phyloP scores from a whole-genome alignment of 2,329 filamentous ascomycete genomes.

The Orbilia javanica region DNA sequence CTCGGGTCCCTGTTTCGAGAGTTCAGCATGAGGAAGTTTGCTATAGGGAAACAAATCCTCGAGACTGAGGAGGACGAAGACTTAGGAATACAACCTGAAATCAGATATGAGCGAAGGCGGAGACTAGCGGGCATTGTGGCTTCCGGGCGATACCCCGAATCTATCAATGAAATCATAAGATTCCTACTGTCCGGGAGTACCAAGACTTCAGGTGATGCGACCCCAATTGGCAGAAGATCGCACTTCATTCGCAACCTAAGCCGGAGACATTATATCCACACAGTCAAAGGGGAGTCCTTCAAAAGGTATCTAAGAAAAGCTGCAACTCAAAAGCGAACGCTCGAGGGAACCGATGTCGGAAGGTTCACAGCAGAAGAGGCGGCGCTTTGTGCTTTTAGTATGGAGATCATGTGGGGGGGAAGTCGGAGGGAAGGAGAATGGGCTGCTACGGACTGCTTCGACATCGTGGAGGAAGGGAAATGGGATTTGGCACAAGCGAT shows the following conservation, averaged over 20 bases:
- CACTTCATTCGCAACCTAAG: slow-evolving; percentile 39
- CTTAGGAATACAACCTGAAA: slow-evolving; percentile 1
- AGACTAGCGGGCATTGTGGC: background rate
- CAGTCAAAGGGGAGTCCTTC: slow-evolving; percentile 4
- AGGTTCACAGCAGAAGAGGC: slow-evolving; percentile 27
- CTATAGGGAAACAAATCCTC: background rate
- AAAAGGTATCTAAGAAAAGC: slow-evolving; percentile 20
- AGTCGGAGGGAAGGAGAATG: slow-evolving; percentile 24
- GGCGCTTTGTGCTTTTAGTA: slow-evolving; percentile 27
- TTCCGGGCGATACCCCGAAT: background rate
- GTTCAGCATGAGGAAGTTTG: background rate
- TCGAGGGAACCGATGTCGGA: slow-evolving; percentile 5
- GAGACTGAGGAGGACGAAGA: background rate
- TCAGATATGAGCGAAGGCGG: slow-evolving; percentile 8
- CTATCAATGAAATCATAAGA: slow-evolving; percentile 1
- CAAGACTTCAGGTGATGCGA: background rate
- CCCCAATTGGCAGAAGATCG: background rate
- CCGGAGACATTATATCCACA: slow-evolving; percentile 19
- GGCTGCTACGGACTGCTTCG: slow-evolving; percentile 36
- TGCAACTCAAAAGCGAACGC: background rate
- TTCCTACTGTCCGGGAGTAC: background rate
- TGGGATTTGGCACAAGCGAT: background rate
- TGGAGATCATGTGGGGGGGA: slow-evolving; percentile 44
- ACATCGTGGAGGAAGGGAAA: slow-evolving; percentile 34
- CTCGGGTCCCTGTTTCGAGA: background rate